Conservation (phyloP, 2,329 filamentous ascomycete genomes). For the Clonostachys chloroleuca region DNA sequence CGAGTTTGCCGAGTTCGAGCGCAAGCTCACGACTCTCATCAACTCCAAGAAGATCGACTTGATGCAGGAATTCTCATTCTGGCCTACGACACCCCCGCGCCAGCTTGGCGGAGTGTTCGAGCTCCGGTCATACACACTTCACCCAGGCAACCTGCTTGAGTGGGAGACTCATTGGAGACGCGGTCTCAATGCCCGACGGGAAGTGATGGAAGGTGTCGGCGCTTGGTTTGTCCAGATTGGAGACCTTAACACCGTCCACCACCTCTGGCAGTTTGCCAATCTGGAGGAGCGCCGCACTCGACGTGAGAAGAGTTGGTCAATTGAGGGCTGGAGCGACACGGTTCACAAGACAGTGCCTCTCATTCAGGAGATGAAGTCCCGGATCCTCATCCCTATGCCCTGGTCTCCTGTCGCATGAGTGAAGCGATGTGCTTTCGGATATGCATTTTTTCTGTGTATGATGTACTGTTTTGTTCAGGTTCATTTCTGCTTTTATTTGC, state of each 20-base stretch:
- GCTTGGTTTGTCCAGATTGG: conserved; percentile 99
- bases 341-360: conserved; percentile 98
- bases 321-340: conserved; percentile 94
- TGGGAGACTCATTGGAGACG: conserved; percentile 99
- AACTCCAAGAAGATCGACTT: conserved; percentile 80
- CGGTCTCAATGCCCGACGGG: conserved; percentile 81
- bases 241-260: conserved; percentile 94
- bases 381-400: conserved; percentile 88
- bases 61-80: conserved; percentile 99
- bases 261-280: conserved; percentile 98
- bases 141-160: conserved; percentile 92
- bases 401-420: conserved; percentile 86
- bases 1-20: conserved; percentile 79
- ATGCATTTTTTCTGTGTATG: too few species aligned
- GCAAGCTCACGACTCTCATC: conserved; percentile 81
- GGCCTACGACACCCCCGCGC: conserved; percentile 90
- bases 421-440: neutral
- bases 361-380: conserved; percentile 94
- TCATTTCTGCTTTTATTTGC: too few species aligned
- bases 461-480: too few species aligned
- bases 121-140: conserved; percentile 91
- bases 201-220: conserved; percentile 98
- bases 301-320: conserved; percentile 90
- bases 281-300: conserved; percentile 87
- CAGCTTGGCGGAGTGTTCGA: conserved; percentile 91